A percentile compares a stretch with the other conserved stretches of the same genome.
These are phyloP conservation scores for Seminavis robusta DNA, from an alignment of 108 stramenopile species.

Conservation along the genomic window DNA sequence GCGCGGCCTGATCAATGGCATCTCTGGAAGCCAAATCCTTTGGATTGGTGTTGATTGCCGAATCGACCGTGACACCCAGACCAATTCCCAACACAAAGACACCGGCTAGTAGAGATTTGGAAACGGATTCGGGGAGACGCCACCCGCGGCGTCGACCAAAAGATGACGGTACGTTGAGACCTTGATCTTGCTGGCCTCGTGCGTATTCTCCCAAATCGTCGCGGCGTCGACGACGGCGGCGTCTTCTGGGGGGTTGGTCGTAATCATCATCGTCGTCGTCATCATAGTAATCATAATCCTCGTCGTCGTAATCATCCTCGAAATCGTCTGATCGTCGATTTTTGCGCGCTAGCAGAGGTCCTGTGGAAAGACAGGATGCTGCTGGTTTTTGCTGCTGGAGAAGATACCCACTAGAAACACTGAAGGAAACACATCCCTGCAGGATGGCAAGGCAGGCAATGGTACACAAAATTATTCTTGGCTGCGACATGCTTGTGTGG, in stretches of 20 bases:
- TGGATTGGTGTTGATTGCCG: slow-evolving; percentile 90
- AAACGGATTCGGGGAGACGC: slow-evolving; percentile 73
- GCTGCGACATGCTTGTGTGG: no score
- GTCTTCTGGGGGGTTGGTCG: slow-evolving; percentile 9
- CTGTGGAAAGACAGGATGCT: no score
- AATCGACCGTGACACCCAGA: slow-evolving; percentile 91
- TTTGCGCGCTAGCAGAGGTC: no score
- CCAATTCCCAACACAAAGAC: slow-evolving; percentile 90
- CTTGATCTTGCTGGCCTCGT: slow-evolving; percentile 18
- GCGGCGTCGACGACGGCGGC: slow-evolving; percentile 22
- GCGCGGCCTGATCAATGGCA: slow-evolving; percentile 93
- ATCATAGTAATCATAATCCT: slow-evolving; percentile 34
- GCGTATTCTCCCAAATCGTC: slow-evolving; percentile 48
- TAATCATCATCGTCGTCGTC: slow-evolving; percentile 31
- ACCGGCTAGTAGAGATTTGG: slow-evolving; percentile 82
- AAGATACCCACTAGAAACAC: no score
- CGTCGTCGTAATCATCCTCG: no score
- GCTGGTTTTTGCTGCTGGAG: no score
- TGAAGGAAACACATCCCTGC: no score
- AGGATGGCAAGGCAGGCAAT: no score
- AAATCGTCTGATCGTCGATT: no score
- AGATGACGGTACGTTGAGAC: slow-evolving; percentile 53
- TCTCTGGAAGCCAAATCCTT: slow-evolving; percentile 90
- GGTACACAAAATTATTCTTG: no score
- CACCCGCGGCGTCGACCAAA: slow-evolving; percentile 63